Evolutionary conservation across 2,329 filamentous ascomycete species (phyloP).

Genomic region (Colletotrichum higginsianum): DNA sequence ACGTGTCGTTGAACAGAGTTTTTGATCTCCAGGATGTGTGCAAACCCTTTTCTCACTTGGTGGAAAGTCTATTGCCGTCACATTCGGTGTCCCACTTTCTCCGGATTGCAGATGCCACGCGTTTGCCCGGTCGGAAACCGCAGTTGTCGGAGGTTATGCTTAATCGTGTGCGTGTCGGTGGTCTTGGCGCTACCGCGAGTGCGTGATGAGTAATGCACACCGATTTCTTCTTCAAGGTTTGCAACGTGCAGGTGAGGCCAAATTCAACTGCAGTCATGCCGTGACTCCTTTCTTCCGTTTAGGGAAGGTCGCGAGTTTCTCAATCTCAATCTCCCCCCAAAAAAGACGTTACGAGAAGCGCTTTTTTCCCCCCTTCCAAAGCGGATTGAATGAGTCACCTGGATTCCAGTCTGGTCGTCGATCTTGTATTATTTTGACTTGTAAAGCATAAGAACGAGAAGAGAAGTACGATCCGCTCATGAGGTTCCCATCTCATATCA

Average conservation of each 20-base stretch:
- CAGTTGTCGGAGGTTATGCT: not conserved
- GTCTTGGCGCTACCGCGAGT: not conserved
- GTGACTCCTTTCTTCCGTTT: not conserved
- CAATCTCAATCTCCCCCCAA: too few relatives aligned
- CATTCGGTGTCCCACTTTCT: not conserved
- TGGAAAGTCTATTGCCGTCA: not conserved
- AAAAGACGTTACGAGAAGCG: too few relatives aligned
- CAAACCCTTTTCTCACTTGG: not conserved
- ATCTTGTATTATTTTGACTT: too few relatives aligned
- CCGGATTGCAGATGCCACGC: too few relatives aligned
- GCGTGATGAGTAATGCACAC: not conserved
- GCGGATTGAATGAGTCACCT: too few relatives aligned
- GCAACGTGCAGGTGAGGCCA: constrained; percentile 3
- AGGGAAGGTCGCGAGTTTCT: not conserved
- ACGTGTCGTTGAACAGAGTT: constrained; percentile 12
- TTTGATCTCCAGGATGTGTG: not conserved
- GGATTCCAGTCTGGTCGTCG: too few relatives aligned
- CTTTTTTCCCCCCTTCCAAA: too few relatives aligned
- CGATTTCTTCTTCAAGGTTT: not conserved
- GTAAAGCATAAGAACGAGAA: too few relatives aligned
- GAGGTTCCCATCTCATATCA: too few relatives aligned
- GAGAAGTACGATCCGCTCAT: too few relatives aligned
- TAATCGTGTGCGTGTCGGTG: too few relatives aligned
- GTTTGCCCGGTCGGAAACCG: too few relatives aligned
- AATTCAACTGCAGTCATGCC: not conserved